A percentile compares a stretch with the other conserved stretches of the same genome.
These are phyloP conservation scores for Neonectria ditissima DNA, from an alignment of 2,329 filamentous ascomycete species.

Conservation along the genomic window DNA sequence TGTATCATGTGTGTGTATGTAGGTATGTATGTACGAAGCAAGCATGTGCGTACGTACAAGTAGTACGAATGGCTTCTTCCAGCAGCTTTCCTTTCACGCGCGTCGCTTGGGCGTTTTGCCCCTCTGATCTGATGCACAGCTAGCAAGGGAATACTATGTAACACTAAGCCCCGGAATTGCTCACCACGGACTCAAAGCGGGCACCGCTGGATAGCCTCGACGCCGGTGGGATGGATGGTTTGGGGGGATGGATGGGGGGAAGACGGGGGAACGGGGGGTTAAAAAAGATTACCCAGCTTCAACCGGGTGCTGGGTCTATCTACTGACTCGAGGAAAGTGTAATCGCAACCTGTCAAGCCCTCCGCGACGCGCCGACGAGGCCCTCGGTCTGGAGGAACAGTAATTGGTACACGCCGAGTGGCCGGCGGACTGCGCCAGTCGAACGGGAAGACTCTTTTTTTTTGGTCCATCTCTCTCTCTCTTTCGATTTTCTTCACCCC, in stretches of 20 bases:
- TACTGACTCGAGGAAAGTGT: conserved; percentile 28
- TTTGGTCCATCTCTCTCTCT: too few species aligned
- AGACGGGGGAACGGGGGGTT: conserved; percentile 19
- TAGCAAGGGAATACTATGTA: not conserved
- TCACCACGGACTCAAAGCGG: conserved; percentile 31
- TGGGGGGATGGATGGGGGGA: conserved; percentile 29
- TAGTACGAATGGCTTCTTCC: not conserved
- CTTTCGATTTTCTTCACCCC: conserved; percentile 26
- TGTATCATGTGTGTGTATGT: not conserved
- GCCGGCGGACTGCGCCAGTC: conserved; percentile 20
- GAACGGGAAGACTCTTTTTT: conserved; percentile 6
- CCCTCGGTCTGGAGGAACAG: conserved; percentile 34
- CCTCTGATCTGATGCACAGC: conserved; percentile 5
- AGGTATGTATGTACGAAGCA: not conserved
- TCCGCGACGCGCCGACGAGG: not conserved
- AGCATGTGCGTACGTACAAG: too few species aligned
- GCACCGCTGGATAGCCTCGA: conserved; percentile 37
- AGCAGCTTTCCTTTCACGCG: not conserved
- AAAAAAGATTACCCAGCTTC: conserved; percentile 14
- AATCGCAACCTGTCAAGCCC: conserved; percentile 31
- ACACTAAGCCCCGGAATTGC: conserved; percentile 38
- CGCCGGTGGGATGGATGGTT: conserved; percentile 40
- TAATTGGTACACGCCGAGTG: conserved; percentile 37
- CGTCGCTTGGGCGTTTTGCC: conserved; percentile 2
- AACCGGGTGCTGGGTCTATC: conserved; percentile 32